Evolutionary conservation across 2,329 filamentous ascomycete genomes (phyloP).

Genomic region (Pseudogymnoascus sp.): DNA sequence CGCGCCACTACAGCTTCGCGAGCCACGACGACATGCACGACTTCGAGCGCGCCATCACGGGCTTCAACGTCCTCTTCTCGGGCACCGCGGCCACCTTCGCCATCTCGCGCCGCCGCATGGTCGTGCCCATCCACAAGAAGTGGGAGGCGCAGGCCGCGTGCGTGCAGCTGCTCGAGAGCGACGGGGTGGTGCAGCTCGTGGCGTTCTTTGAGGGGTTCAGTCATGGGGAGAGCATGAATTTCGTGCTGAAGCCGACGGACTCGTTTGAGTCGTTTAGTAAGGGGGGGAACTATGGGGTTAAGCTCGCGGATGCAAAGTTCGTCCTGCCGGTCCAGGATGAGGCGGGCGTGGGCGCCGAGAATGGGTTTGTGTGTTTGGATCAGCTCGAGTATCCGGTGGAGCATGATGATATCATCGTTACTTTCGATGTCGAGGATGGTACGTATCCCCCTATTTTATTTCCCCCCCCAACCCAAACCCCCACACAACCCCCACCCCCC

Average conservation of each 20-base stretch:
- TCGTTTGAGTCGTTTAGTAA: conserved; percentile 63
- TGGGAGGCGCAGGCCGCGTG: conserved; percentile 79
- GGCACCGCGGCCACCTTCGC: conserved; percentile 65
- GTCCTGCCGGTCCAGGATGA: conserved; percentile 53
- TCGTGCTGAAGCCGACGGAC: conserved; percentile 76
- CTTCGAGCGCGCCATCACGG: conserved; percentile 73
- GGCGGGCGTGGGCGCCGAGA: conserved; percentile 41
- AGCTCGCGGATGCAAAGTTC: conserved; percentile 86
- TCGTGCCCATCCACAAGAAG: conserved; percentile 89
- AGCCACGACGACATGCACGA: conserved; percentile 61
- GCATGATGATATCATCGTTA: conserved; percentile 76
- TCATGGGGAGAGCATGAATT: conserved; percentile 83
- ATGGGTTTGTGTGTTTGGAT: conserved; percentile 72
- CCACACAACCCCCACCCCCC: background rate
- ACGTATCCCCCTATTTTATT: conserved; percentile 30
- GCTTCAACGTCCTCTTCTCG: conserved; percentile 69
- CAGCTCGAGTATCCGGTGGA: conserved; percentile 78
- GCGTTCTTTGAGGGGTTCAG: conserved; percentile 85
- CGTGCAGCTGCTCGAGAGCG: conserved; percentile 70
- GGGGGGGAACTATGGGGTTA: conserved; percentile 61
- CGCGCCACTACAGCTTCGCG: conserved; percentile 65
- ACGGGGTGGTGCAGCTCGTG: conserved; percentile 67
- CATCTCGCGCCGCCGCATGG: conserved; percentile 77
- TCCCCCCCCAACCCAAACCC: too few relatives aligned
- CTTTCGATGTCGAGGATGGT: conserved; percentile 71